A percentile compares a stretch with the other conserved stretches of the same genome.
Conservation (phyloP, 495 filamentous ascomycete species). For the Pseudevernia furfuracea region DNA sequence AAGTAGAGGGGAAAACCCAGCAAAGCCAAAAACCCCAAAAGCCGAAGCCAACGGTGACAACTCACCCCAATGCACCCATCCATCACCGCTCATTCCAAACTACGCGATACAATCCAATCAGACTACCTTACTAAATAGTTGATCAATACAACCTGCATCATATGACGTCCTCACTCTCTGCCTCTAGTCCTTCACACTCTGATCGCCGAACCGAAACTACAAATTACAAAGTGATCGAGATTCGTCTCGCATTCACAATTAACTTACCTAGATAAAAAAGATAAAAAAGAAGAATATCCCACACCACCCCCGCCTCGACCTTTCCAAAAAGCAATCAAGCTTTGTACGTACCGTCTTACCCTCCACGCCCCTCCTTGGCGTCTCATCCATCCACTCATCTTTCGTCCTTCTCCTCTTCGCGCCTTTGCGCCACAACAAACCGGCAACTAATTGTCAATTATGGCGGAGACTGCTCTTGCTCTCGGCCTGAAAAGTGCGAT, state of each 20-base stretch:
- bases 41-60: too few relatives aligned
- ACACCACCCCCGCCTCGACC: not conserved
- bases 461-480: slow-evolving; percentile 5
- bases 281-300: not conserved
- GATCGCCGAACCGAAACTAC: not conserved
- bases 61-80: not conserved
- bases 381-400: not conserved
- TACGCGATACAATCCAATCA: not conserved
- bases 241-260: not conserved
- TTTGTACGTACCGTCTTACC: slow-evolving; percentile 12
- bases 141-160: not conserved
- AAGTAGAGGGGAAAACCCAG: too few relatives aligned
- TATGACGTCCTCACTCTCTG: not conserved
- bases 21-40: too few relatives aligned
- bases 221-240: not conserved
- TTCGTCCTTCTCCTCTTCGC: not conserved
- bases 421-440: not conserved
- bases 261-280: too few relatives aligned
- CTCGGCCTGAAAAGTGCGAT: slow-evolving; percentile 15
- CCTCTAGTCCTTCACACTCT: not conserved
- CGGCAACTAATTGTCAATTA: not conserved
- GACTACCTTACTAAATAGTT: too few relatives aligned
- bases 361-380: slow-evolving; percentile 1
- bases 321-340: slow-evolving; percentile 11
- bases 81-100: not conserved